Conservation (phyloP, 371 early-diverging fungal species). For the Mucor irregularis region DNA sequence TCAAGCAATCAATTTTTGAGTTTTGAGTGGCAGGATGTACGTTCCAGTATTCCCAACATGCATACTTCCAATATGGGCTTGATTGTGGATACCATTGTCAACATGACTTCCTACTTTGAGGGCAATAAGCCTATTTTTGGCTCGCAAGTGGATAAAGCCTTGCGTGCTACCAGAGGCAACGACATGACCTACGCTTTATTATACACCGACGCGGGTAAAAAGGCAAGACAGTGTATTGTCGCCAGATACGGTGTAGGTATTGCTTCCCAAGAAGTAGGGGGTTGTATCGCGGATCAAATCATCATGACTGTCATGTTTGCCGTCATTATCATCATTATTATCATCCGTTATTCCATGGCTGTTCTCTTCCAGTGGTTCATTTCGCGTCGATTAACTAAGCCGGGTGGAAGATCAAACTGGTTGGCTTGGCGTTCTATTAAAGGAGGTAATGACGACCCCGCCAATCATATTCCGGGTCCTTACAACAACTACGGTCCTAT, state of each 20-base stretch:
- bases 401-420: constrained; percentile 50
- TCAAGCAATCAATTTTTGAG: constrained; percentile 7
- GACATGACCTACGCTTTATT: constrained; percentile 49
- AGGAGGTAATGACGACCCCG: constrained; percentile 54
- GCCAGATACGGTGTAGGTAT: constrained; percentile 45
- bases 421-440: constrained; percentile 53
- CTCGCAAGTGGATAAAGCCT: constrained; percentile 23
- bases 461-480: constrained; percentile 48
- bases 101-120: constrained; percentile 3
- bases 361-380: constrained; percentile 62
- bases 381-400: constrained; percentile 38
- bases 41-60: not conserved
- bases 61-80: constrained; percentile 4
- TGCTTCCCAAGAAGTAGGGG: constrained; percentile 40
- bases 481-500: constrained; percentile 46
- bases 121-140: constrained; percentile 33
- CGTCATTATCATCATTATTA: constrained; percentile 45
- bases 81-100: constrained; percentile 6
- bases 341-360: constrained; percentile 60
- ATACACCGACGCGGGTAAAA: constrained; percentile 34
- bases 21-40: constrained; percentile 26
- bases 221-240: constrained; percentile 39
- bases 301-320: constrained; percentile 47
- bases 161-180: constrained; percentile 33
- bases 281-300: constrained; percentile 61